Conservation (phyloP, 208 protist species). For the Leishmania major region DNA sequence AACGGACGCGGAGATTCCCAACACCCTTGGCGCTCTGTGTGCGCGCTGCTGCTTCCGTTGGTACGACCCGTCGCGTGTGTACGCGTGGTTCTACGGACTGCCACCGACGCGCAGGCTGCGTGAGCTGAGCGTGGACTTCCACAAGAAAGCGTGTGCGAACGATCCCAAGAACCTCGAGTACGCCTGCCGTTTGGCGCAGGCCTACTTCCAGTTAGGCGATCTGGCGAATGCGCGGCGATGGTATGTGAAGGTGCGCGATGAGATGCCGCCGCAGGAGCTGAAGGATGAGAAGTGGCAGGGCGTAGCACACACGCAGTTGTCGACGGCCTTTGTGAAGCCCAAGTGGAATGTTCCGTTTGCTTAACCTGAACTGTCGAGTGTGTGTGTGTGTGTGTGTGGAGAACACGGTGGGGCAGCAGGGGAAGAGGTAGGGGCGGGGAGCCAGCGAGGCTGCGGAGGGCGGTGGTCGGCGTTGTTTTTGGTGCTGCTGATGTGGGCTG, state of each 20-base stretch:
- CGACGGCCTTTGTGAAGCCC: conserved; percentile 64
- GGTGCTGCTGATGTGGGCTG: neutral
- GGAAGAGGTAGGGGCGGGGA: neutral
- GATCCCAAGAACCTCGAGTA: conserved; percentile 80
- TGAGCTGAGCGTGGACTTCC: conserved; percentile 54
- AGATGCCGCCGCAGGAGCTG: conserved; percentile 78
- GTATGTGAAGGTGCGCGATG: conserved; percentile 84
- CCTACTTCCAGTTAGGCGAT: conserved; percentile 81
- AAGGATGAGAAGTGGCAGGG: conserved; percentile 81
- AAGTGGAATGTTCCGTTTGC: conserved; percentile 89
- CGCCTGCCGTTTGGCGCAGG: conserved; percentile 79
- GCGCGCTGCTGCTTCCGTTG: conserved; percentile 73
- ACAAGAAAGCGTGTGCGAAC: conserved; percentile 64
- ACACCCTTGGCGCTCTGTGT: conserved; percentile 75
- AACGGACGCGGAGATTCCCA: conserved; percentile 71
- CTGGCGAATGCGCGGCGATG: conserved; percentile 73
- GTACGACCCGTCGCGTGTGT: conserved; percentile 69
- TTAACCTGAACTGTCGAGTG: conserved; percentile 22
- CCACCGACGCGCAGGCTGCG: conserved; percentile 50
- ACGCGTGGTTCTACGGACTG: conserved; percentile 62
- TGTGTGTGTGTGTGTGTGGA: neutral
- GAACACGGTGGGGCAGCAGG: neutral
- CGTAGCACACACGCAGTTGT: conserved; percentile 84
- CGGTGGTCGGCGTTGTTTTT: conserved; percentile 1
- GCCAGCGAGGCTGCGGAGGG: neutral